A percentile compares a stretch with the other conserved stretches of the same genome.
phyloP scores from a whole-genome alignment of 2,329 filamentous ascomycete genomes.

The Aspergillus hiratsukae region DNA sequence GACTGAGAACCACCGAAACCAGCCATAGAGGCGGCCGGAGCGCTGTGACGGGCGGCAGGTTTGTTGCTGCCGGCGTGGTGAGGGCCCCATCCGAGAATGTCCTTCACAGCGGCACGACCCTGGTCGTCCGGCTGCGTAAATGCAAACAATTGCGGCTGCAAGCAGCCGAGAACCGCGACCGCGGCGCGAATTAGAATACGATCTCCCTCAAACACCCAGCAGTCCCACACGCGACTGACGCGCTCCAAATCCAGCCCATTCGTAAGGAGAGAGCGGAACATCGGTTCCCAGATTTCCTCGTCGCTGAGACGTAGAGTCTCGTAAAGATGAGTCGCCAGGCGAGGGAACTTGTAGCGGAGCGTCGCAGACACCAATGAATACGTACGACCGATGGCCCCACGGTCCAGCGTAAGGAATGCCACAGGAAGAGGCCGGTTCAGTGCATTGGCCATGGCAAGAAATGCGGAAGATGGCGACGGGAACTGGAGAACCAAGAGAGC shows the following conservation, averaged over 20 bases:
- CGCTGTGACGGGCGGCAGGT: constrained; percentile 34
- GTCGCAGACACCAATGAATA: constrained; percentile 54
- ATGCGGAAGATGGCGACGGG: constrained; percentile 49
- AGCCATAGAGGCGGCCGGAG: constrained; percentile 24
- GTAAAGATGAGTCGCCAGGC: constrained; percentile 50
- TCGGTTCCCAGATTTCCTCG: constrained; percentile 48
- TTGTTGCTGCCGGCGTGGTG: constrained; percentile 28
- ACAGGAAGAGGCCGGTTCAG: constrained; percentile 59
- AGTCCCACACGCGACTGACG: constrained; percentile 56
- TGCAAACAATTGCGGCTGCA: constrained; percentile 40
- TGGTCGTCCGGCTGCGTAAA: constrained; percentile 36
- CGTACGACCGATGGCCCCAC: constrained; percentile 51
- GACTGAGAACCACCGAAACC: constrained; percentile 35
- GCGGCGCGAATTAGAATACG: constrained; percentile 43
- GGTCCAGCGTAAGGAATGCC: constrained; percentile 57
- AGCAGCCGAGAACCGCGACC: constrained; percentile 40
- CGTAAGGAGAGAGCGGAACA: constrained; percentile 52
- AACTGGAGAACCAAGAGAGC: constrained; percentile 57
- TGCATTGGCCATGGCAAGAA: constrained; percentile 57
- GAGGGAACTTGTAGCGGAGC: constrained; percentile 55
- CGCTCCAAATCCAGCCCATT: constrained; percentile 51
- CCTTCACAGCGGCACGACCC: constrained; percentile 27
- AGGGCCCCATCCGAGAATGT: constrained; percentile 36
- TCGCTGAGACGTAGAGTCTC: constrained; percentile 38
- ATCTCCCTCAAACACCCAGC: constrained; percentile 59